Conservation (phyloP, 768 basidiomycete species). For the Pleurotus citrinopileatus region DNA sequence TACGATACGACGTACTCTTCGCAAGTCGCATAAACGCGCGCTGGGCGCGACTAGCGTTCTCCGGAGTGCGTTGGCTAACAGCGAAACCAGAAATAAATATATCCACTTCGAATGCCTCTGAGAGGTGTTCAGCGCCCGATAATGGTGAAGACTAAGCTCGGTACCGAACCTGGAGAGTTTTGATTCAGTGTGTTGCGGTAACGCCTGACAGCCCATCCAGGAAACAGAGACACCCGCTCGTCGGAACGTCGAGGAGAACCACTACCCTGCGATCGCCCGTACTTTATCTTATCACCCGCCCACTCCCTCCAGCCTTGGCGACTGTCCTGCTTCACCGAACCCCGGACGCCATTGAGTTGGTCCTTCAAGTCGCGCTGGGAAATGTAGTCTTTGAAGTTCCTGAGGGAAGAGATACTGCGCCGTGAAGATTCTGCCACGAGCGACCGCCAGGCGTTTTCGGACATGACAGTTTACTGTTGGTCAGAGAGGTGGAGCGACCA, state of each 20-base stretch:
- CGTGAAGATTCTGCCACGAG: conserved; percentile 29
- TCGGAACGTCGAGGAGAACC: conserved; percentile 13
- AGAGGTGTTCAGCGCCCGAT: background rate
- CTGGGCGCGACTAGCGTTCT: conserved; percentile 69
- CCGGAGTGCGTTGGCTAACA: conserved; percentile 53
- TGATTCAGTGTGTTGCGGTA: conserved; percentile 27
- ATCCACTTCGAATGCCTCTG: conserved; percentile 66
- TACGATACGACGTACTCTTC: conserved; percentile 48
- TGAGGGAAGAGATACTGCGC: conserved; percentile 20
- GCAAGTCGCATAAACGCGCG: conserved; percentile 75
- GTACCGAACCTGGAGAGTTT: conserved; percentile 25
- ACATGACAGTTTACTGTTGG: conserved; percentile 28
- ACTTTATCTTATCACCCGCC: conserved; percentile 56
- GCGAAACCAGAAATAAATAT: conserved; percentile 80
- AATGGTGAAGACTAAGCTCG: background rate
- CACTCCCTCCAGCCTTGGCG: conserved; percentile 56
- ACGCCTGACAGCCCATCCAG: conserved; percentile 74
- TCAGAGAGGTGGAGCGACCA: background rate
- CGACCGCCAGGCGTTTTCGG: conserved; percentile 33
- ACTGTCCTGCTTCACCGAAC: conserved; percentile 6
- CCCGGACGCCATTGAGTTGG: conserved; percentile 19
- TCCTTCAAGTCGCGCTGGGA: conserved; percentile 38
- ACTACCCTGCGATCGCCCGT: conserved; percentile 18
- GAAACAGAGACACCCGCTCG: conserved; percentile 64
- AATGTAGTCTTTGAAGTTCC: conserved; percentile 46